Conservation (phyloP, 192 early-diverging fungal genomes). For the Entophlyctis luteolus region DNA sequence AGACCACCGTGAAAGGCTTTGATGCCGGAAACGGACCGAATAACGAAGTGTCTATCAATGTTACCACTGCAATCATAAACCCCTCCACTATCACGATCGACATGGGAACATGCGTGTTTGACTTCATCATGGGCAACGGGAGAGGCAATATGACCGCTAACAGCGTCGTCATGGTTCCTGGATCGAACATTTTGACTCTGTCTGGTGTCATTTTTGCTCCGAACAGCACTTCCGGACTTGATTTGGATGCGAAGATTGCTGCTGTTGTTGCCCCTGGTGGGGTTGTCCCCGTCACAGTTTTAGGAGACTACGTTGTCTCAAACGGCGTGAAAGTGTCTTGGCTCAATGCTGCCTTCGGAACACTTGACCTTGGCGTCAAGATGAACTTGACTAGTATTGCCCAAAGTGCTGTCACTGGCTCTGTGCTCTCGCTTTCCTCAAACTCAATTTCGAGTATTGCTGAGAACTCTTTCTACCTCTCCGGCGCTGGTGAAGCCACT, state of each 20-base stretch:
- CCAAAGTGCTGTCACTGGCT: constrained; percentile 25
- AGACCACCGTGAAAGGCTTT: neutral
- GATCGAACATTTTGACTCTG: neutral
- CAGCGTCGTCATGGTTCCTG: neutral
- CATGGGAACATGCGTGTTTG: neutral
- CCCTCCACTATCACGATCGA: constrained; percentile 10
- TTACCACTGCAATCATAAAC: constrained; percentile 1
- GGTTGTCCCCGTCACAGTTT: constrained; percentile 8
- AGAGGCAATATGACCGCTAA: neutral
- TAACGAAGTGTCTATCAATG: neutral
- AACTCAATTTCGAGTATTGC: constrained; percentile 15
- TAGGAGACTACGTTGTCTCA: neutral
- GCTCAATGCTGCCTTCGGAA: constrained; percentile 3
- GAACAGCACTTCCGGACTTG: neutral
- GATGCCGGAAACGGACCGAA: neutral
- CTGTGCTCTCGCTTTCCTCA: constrained; percentile 23
- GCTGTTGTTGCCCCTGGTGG: neutral
- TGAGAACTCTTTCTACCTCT: constrained; percentile 25
- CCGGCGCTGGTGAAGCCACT: constrained; percentile 20
- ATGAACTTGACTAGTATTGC: constrained; percentile 24
- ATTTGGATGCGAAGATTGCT: neutral
- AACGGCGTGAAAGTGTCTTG: neutral
- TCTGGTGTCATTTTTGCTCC: neutral
- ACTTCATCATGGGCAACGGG: constrained; percentile 2
- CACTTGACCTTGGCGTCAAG: neutral